A percentile compares a stretch with the other conserved stretches of the same genome.
Evolutionary conservation across 225 moss, liverwort and hornwort genomes (phyloP).

Genomic region (Asterella californica): DNA sequence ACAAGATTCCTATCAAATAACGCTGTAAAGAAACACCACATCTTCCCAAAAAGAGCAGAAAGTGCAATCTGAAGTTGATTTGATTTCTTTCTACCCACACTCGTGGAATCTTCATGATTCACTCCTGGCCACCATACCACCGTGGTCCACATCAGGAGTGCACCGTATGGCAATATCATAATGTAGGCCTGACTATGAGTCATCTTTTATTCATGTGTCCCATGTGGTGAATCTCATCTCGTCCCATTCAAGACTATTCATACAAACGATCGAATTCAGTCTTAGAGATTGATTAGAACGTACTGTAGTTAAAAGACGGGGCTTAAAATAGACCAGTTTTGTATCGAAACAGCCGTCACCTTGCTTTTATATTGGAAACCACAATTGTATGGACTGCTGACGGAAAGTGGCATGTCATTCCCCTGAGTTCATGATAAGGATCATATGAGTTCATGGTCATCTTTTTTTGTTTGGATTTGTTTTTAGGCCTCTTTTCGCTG

Average conservation of each 20-base stretch:
- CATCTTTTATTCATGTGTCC: background rate
- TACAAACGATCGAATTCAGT: background rate
- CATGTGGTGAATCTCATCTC: background rate
- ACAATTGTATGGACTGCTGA: constrained; percentile 3
- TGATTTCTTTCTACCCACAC: constrained; percentile 1
- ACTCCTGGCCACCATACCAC: background rate
- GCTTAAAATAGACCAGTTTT: background rate
- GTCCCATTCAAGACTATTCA: background rate
- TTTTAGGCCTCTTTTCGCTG: too few relatives aligned
- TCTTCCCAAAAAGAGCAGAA: background rate
- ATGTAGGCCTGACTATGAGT: background rate
- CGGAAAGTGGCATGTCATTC: background rate
- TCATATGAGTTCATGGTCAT: background rate
- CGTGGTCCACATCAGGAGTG: background rate
- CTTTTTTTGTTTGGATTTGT: too few relatives aligned
- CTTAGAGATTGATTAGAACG: background rate
- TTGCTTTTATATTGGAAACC: background rate
- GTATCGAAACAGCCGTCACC: background rate
- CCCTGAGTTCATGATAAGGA: constrained; percentile 7
- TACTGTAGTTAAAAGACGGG: background rate
- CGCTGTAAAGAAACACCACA: constrained; percentile 3
- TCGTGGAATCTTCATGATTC: constrained; percentile 1
- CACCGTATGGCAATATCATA: background rate
- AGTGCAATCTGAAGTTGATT: background rate
- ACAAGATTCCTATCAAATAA: background rate